Percentiles rank a stretch among this genome's conserved stretches.
These are phyloP conservation scores for Fomitopsis serialis DNA, from an alignment of 768 basidiomycete species.

Conservation along the genomic window DNA sequence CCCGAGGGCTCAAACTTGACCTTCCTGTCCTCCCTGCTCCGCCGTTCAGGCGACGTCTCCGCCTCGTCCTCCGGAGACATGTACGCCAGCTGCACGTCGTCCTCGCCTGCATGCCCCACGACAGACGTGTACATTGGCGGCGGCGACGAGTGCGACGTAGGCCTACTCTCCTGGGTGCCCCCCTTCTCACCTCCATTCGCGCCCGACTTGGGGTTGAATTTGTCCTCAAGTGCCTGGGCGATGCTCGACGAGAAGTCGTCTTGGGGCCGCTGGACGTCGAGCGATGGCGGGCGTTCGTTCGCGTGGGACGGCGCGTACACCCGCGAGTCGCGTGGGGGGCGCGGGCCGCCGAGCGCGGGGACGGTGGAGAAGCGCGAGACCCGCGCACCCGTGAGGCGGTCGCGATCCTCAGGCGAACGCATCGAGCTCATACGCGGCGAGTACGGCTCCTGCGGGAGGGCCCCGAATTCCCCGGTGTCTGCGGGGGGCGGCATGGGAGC, in stretches of 20 bases:
- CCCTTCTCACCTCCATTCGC: neutral
- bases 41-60: conserved; percentile 1
- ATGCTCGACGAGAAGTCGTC: conserved; percentile 34
- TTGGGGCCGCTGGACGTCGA: conserved; percentile 15
- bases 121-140: conserved; percentile 19
- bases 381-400: conserved; percentile 5
- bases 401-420: conserved; percentile 6
- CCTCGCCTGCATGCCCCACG: conserved; percentile 14
- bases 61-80: conserved; percentile 15
- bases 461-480: conserved; percentile 19
- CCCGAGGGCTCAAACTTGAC: conserved; percentile 39
- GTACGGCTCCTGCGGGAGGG: conserved; percentile 5
- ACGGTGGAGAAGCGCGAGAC: conserved; percentile 65
- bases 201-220: conserved; percentile 1
- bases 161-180: conserved; percentile 6
- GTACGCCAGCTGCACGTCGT: conserved; percentile 22
- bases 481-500: conserved; percentile 1
- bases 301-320: neutral
- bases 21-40: conserved; percentile 24
- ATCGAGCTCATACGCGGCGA: conserved; percentile 13
- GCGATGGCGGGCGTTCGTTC: conserved; percentile 26
- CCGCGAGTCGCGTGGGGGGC: conserved; percentile 9
- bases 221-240: conserved; percentile 28
- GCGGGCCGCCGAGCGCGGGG: conserved; percentile 40
- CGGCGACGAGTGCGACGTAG: conserved; percentile 28